A percentile compares a stretch with the other conserved stretches of the same genome.
These are phyloP conservation scores for Gonapodya sp. DNA, from an alignment of 192 early-diverging fungal genomes.

Conservation along the genomic window DNA sequence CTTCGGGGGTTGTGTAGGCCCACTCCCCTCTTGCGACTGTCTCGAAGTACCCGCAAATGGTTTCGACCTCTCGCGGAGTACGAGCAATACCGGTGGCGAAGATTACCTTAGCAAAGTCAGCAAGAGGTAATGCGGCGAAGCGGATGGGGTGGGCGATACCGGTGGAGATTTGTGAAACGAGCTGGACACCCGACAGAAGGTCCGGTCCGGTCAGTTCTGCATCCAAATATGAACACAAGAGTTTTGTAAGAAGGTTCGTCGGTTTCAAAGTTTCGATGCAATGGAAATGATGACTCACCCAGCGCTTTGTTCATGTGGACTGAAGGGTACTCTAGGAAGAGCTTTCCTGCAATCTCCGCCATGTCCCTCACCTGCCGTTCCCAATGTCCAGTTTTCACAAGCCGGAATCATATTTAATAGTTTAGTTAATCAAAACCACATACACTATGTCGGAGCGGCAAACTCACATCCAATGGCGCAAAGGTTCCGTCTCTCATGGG, in stretches of 20 bases:
- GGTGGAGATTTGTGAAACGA: background rate
- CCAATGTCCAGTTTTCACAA: background rate
- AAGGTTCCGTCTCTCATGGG: background rate
- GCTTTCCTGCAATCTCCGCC: background rate
- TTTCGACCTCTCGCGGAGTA: background rate
- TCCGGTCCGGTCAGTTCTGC: background rate
- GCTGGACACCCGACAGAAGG: background rate
- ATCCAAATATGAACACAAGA: no score
- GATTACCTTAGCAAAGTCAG: background rate
- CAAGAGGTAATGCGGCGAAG: background rate
- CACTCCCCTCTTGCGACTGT: conserved; percentile 4
- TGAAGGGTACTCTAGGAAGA: background rate
- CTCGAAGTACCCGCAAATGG: background rate
- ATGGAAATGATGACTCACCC: background rate
- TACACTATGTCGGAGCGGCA: background rate
- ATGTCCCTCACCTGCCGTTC: background rate
- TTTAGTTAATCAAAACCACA: background rate
- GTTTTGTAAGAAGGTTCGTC: no score
- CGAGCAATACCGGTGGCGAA: background rate
- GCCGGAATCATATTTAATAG: background rate
- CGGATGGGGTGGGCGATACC: conserved; percentile 3
- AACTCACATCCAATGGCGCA: conserved; percentile 8
- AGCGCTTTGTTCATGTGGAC: background rate
- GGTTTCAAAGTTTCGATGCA: no score
- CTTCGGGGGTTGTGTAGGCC: background rate